Conservation (phyloP, 257 asterid species). For the Nicotiana tabacum region DNA sequence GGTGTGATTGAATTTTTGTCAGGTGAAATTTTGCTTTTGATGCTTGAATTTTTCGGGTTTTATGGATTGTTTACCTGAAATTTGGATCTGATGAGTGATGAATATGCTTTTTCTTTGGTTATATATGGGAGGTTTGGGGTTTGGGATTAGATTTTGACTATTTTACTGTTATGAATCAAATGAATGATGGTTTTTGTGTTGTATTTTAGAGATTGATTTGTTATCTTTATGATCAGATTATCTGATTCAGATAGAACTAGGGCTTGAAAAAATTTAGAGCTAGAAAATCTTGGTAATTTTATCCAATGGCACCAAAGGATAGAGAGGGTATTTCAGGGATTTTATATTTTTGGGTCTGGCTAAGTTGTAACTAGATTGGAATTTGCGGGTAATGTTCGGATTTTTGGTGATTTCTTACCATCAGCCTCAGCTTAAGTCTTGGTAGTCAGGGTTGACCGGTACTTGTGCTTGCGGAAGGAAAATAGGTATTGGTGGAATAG, state of each 20-base stretch:
- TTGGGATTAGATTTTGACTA: neutral
- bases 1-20: neutral
- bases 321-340: no score
- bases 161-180: neutral
- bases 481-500: no score
- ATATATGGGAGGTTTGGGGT: neutral
- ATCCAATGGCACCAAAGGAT: no score
- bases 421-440: no score
- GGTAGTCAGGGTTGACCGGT: no score
- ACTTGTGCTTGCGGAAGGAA: no score
- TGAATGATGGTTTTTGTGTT: neutral
- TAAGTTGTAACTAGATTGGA: no score
- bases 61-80: neutral
- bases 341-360: no score
- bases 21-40: neutral
- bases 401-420: no score
- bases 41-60: neutral
- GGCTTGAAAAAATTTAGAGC: neutral
- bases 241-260: neutral
- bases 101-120: neutral
- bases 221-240: neutral
- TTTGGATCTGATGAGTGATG: slow-evolving; percentile 14
- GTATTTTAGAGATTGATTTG: neutral
- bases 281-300: neutral
- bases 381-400: no score